Conservation (phyloP, 1,284 basidiomycete genomes). For the Boletus sp. region DNA sequence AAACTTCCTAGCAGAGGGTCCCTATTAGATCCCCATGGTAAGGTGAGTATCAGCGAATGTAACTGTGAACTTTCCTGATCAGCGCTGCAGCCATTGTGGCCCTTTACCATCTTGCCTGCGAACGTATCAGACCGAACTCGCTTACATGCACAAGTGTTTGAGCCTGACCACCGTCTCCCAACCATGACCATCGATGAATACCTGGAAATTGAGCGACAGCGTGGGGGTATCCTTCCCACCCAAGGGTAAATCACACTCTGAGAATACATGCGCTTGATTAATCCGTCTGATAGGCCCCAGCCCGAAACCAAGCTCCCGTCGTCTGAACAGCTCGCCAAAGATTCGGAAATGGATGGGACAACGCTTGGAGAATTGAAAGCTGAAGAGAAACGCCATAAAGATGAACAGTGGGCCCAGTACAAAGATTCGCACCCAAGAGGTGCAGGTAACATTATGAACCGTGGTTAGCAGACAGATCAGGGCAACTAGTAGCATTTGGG, state of each 20-base stretch:
- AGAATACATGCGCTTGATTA: conserved; percentile 5
- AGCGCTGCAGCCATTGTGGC: conserved; percentile 61
- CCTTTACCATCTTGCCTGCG: conserved; percentile 89
- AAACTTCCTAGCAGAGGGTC: conserved; percentile 53
- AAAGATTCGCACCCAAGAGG: conserved; percentile 80
- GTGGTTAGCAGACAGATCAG: conserved; percentile 51
- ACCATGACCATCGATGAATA: conserved; percentile 98
- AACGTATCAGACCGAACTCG: conserved; percentile 62
- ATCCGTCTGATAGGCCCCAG: conserved; percentile 49
- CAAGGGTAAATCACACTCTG: conserved; percentile 63
- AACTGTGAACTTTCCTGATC: conserved; percentile 5
- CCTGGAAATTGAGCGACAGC: conserved; percentile 76
- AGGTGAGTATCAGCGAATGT: conserved; percentile 41
- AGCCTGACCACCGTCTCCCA: conserved; percentile 81
- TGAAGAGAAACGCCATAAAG: conserved; percentile 76
- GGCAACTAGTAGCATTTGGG: conserved; percentile 9
- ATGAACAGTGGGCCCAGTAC: conserved; percentile 84
- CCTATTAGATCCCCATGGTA: conserved; percentile 71
- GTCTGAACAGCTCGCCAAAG: conserved; percentile 72
- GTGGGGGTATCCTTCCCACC: conserved; percentile 84
- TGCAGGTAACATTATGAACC: conserved; percentile 93
- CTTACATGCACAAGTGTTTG: conserved; percentile 80
- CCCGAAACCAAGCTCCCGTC: conserved; percentile 67
- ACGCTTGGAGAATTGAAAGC: conserved; percentile 61
- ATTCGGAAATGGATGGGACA: conserved; percentile 84